Percentiles rank a stretch among this genome's conserved stretches.
These are phyloP conservation scores for Neopestalotiopsis clavispora DNA, from an alignment of 2,329 filamentous ascomycete species.

Conservation along the genomic window DNA sequence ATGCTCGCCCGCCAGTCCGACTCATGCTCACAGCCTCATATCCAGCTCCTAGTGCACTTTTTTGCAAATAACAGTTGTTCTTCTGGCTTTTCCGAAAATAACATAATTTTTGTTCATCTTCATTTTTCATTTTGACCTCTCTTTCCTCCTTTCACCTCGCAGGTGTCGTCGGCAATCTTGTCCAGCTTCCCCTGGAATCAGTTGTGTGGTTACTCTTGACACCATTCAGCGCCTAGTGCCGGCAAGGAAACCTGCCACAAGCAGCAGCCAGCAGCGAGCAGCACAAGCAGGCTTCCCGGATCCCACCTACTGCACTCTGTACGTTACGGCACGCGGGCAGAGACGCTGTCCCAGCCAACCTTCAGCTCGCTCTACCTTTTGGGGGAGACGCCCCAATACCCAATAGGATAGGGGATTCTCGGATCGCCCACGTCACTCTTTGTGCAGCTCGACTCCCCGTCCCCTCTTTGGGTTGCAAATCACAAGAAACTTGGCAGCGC, in stretches of 20 bases:
- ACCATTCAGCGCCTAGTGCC: slow-evolving; percentile 1
- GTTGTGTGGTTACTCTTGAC: not conserved
- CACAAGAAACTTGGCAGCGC: slow-evolving; percentile 10
- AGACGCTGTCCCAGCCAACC: not conserved
- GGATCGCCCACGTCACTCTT: slow-evolving; percentile 15
- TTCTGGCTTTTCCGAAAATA: not conserved
- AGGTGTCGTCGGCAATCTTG: not conserved
- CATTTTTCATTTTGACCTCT: not conserved
- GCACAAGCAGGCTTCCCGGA: not conserved
- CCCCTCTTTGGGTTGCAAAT: not conserved
- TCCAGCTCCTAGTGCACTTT: slow-evolving; percentile 1
- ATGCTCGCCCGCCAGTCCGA: not conserved
- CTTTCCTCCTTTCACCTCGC: not conserved
- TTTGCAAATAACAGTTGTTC: not conserved
- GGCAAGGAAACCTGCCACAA: not conserved
- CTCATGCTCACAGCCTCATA: slow-evolving; percentile 1
- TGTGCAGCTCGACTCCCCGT: not conserved
- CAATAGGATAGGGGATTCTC: slow-evolving; percentile 11
- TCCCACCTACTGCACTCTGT: not conserved
- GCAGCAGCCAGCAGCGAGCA: not conserved
- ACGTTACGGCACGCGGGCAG: not conserved
- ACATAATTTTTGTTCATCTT: not conserved
- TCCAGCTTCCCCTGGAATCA: not conserved
- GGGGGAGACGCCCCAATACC: slow-evolving; percentile 1
- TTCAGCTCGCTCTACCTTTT: not conserved